These are phyloP conservation scores for Aureobasidium uvarum DNA, from an alignment of 2,329 filamentous ascomycete genomes.

Conservation along the genomic window DNA sequence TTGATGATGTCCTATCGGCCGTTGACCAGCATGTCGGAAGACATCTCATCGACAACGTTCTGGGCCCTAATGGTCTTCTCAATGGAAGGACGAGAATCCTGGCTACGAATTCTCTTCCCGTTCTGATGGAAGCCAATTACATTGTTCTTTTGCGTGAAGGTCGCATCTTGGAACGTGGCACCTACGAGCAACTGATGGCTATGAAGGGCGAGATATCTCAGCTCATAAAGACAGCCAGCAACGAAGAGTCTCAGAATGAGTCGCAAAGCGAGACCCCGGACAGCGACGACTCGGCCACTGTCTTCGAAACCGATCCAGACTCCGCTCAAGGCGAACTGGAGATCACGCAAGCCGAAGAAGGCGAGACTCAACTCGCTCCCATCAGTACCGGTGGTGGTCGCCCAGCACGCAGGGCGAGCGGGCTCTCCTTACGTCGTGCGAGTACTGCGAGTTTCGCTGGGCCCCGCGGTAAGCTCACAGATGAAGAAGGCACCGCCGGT, in stretches of 20 bases:
- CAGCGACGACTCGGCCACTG: conserved; percentile 67
- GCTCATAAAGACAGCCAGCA: conserved; percentile 73
- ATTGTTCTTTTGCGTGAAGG: conserved; percentile 83
- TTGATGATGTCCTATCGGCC: conserved; percentile 92
- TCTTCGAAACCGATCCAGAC: conserved; percentile 52
- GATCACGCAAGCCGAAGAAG: conserved; percentile 64
- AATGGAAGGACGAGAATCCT: conserved; percentile 84
- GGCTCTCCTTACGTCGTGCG: conserved; percentile 78
- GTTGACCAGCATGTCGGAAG: conserved; percentile 98
- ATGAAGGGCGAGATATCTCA: conserved; percentile 90
- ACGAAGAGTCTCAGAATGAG: conserved; percentile 47
- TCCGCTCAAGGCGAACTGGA: conserved; percentile 53
- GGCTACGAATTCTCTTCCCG: conserved; percentile 91
- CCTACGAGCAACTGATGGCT: conserved; percentile 84
- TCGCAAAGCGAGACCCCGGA: conserved; percentile 48
- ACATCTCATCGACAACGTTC: conserved; percentile 91
- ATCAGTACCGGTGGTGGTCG: conserved; percentile 59
- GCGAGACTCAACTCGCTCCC: conserved; percentile 70
- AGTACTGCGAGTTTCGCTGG: conserved; percentile 89
- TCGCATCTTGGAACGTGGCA: conserved; percentile 80
- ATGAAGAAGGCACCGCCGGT: conserved; percentile 66
- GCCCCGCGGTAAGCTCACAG: conserved; percentile 75
- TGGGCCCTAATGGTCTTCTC: conserved; percentile 80
- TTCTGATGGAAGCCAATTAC: conserved; percentile 84
- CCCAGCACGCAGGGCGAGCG: conserved; percentile 66